These are phyloP conservation scores for Colletotrichum limetticola DNA, from an alignment of 2,329 filamentous ascomycete species.

Conservation along the genomic window DNA sequence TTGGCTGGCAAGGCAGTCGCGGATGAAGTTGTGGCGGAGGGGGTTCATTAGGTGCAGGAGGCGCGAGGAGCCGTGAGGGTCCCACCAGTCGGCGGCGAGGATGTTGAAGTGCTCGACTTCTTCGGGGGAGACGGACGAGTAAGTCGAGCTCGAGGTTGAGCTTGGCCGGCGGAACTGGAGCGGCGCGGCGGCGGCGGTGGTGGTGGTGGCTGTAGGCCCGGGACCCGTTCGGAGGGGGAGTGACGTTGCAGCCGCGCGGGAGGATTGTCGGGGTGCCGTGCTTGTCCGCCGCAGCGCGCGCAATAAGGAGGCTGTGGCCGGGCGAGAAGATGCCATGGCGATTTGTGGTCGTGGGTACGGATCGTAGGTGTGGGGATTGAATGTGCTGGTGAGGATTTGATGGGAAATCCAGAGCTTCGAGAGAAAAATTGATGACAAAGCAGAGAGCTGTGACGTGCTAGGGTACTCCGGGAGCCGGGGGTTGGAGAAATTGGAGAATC, in stretches of 20 bases:
- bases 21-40: conserved; percentile 92
- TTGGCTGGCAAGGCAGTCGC: conserved; percentile 70
- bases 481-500: conserved; percentile 12
- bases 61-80: conserved; percentile 90
- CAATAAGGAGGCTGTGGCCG: conserved; percentile 30
- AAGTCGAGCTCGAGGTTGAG: conserved; percentile 39
- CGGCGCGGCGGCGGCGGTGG: too few relatives aligned
- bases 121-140: conserved; percentile 83
- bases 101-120: conserved; percentile 96
- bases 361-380: not conserved
- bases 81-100: conserved; percentile 97
- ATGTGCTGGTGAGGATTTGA: conserved; percentile 29
- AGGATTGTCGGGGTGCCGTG: not conserved
- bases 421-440: conserved; percentile 20
- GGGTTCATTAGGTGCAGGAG: conserved; percentile 99
- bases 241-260: conserved; percentile 16
- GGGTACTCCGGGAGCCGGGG: not conserved
- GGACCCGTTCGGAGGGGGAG: not conserved
- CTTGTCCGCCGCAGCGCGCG: conserved; percentile 24
- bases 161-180: not conserved
- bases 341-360: not conserved
- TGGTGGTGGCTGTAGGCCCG: not conserved
- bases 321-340: conserved; percentile 31
- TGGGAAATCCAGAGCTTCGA: conserved; percentile 22
- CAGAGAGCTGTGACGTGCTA: conserved; percentile 34